Evolutionary conservation across 208 protist genomes (phyloP).

Genomic region (Trypanosoma vivax): DNA sequence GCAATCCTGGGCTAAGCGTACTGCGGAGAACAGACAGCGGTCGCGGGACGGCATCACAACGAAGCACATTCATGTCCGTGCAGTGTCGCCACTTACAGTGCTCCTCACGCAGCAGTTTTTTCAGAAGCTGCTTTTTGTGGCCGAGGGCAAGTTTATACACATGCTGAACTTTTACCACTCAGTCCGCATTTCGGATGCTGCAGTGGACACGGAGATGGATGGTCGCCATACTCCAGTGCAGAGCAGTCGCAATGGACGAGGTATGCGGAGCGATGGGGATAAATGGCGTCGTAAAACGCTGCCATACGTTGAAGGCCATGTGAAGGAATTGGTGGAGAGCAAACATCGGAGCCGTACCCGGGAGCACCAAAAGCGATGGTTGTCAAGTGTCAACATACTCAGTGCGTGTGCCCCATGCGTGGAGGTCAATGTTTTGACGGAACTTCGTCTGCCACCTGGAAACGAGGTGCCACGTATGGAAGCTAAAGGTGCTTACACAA

Average conservation of each 20-base stretch:
- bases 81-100: conserved; percentile 47
- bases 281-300: neutral
- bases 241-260: neutral
- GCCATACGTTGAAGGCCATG: neutral
- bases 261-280: neutral
- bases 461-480: conserved; percentile 17
- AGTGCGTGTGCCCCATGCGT: conserved; percentile 55
- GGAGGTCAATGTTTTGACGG: conserved; percentile 61
- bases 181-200: neutral
- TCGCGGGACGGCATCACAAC: conserved; percentile 58
- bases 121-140: conserved; percentile 2
- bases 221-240: no score
- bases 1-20: conserved; percentile 40
- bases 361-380: conserved; percentile 75
- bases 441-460: conserved; percentile 38
- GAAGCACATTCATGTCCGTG: conserved; percentile 66
- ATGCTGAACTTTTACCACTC: conserved; percentile 1
- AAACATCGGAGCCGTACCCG: conserved; percentile 55
- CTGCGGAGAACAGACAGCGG: conserved; percentile 65
- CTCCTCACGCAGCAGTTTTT: conserved; percentile 49
- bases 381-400: conserved; percentile 58
- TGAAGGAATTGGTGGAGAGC: conserved; percentile 1
- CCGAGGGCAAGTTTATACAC: conserved; percentile 6
- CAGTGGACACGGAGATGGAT: no score
- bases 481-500: conserved; percentile 57